Evolutionary conservation across 2,329 filamentous ascomycete species (phyloP).

Genomic region (Pseudogymnoascus sp.): DNA sequence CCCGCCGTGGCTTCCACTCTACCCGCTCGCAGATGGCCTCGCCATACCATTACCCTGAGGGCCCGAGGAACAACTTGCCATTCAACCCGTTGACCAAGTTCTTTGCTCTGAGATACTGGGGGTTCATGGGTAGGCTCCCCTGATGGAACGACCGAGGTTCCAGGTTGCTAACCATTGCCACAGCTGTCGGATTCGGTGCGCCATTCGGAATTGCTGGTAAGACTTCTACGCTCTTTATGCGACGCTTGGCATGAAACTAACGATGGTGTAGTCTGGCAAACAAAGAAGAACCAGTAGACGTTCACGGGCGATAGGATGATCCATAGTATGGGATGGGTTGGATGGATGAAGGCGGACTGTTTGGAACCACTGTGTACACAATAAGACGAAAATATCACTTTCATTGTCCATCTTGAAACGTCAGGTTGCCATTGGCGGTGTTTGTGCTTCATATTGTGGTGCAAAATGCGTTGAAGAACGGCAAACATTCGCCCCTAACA

Average conservation of each 20-base stretch:
- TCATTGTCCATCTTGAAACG: neutral
- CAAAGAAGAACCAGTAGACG: constrained; percentile 29
- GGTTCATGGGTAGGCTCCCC: constrained; percentile 56
- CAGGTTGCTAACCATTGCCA: constrained; percentile 17
- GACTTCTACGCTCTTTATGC: constrained; percentile 28
- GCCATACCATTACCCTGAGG: constrained; percentile 98
- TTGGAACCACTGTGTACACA: constrained; percentile 7
- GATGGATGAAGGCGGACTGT: constrained; percentile 4
- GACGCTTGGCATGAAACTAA: neutral
- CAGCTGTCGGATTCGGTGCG: constrained; percentile 44
- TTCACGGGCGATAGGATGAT: neutral
- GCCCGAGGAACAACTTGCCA: constrained; percentile 86
- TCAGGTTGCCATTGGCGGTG: neutral
- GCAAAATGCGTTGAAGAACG: neutral
- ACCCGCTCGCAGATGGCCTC: constrained; percentile 78
- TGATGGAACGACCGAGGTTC: neutral
- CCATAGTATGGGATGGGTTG: neutral
- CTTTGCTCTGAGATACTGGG: constrained; percentile 79
- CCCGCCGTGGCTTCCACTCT: constrained; percentile 89
- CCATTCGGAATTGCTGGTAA: constrained; percentile 57
- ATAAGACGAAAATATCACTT: constrained; percentile 5
- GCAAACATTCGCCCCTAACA: neutral
- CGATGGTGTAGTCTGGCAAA: constrained; percentile 28
- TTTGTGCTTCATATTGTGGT: neutral
- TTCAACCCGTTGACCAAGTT: constrained; percentile 91